Evolutionary conservation across 1,139 yeast species (phyloP), one percentile per base, ranked within the genome.

Genomic region (Yamadazyma spencermartinsiae): DNA sequence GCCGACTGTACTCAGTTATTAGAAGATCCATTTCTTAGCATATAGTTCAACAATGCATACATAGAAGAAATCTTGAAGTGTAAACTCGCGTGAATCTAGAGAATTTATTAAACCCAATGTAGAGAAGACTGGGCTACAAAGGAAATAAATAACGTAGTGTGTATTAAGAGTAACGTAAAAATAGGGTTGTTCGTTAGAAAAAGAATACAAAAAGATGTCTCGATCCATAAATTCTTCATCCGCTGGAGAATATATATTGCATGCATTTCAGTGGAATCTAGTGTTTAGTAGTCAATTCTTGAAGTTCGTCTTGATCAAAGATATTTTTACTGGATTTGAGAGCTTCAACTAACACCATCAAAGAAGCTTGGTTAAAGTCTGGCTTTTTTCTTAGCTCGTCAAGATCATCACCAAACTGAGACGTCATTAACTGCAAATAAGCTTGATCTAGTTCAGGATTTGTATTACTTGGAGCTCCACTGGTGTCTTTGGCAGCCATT

Each of bases 261-360:
- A n/a, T n/a, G n/a, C n/a, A n/a, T n/a, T n/a, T n/a, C n/a, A n/a
- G n/a, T n/a, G 26, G 9, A 8, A 12, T 23, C 26, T 23, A 6
- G 7, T 27, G 30, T 17, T n/a, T 30, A 3, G 23, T n/a, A 12
- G 17, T 17, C 33, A 36, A 31, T 13, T 36, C 31, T 16, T 34
- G 35, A 11, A 46, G 38, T 23, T 49, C 52, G 27, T 80, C 85
- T 32, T 74, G 72, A 54, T 81, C 87, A 59, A 82, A 83, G 65
- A 83, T 73, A 47, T 80, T 78, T 6, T 78, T 70, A 11, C 87
- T 86, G 36, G 80, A 79, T 53, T 81, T 85, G 43, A 84, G 67
- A 3, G 82, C 72, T 50, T 78, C 79, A 3, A 88, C 89, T 49
- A 84, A 62, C 36, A 80, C 57, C 15, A 77, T 76, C 45, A 84